These are phyloP conservation scores for Arthrobotrys pseudoclavata DNA, from an alignment of 2,329 filamentous ascomycete genomes.

Conservation along the genomic window DNA sequence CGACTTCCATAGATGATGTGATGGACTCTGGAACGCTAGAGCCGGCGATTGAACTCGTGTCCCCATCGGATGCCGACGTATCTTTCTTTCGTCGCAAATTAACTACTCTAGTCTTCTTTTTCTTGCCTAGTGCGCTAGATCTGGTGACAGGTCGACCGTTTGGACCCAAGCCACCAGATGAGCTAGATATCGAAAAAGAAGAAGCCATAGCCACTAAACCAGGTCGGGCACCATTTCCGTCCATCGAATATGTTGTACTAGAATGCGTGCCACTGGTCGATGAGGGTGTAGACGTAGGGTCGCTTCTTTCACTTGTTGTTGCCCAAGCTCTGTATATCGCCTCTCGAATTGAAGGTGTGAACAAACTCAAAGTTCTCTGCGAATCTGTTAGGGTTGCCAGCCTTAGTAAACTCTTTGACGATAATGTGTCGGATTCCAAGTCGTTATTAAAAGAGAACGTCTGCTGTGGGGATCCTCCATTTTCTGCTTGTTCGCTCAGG, in stretches of 20 bases:
- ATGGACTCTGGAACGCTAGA: constrained; percentile 61
- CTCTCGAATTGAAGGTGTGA: constrained; percentile 90
- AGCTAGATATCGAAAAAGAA: constrained; percentile 54
- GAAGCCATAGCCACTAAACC: constrained; percentile 58
- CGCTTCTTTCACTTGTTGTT: constrained; percentile 70
- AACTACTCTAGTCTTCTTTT: constrained; percentile 82
- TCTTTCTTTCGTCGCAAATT: constrained; percentile 78
- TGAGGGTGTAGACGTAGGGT: constrained; percentile 61
- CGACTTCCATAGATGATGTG: constrained; percentile 74
- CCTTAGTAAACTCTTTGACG: constrained; percentile 90
- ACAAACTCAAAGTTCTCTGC: constrained; percentile 88
- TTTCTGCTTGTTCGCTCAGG: constrained; percentile 68
- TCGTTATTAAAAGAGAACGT: constrained; percentile 78
- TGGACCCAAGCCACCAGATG: constrained; percentile 55
- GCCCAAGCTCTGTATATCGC: constrained; percentile 95
- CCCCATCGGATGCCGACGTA: constrained; percentile 42
- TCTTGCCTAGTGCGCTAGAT: constrained; percentile 77
- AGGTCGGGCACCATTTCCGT: constrained; percentile 75
- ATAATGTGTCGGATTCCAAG: constrained; percentile 85
- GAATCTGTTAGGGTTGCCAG: constrained; percentile 87
- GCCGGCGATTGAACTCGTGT: constrained; percentile 46
- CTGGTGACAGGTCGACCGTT: constrained; percentile 67
- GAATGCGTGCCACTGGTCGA: constrained; percentile 66
- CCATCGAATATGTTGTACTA: constrained; percentile 78
- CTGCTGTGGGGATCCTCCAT: constrained; percentile 65